Evolutionary conservation across 2,329 filamentous ascomycete genomes (phyloP).

Genomic region (Chrysoporthe cubensis): DNA sequence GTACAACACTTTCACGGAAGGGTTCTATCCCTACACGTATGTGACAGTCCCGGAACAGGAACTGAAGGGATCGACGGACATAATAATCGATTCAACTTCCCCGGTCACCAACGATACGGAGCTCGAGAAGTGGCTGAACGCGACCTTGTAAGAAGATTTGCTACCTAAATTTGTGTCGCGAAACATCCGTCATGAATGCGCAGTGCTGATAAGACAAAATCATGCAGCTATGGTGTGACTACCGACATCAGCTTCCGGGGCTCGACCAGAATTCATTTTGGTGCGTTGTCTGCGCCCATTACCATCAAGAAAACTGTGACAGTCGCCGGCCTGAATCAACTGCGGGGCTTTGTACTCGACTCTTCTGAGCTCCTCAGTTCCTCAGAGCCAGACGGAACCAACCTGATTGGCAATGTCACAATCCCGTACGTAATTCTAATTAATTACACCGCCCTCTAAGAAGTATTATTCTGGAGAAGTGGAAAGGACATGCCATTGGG

Average conservation of each 20-base stretch:
- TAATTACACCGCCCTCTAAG: not conserved
- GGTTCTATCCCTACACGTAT: conserved; percentile 15
- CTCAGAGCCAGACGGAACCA: conserved; percentile 9
- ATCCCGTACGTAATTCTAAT: conserved; percentile 6
- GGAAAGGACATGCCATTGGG: not conserved
- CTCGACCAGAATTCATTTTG: conserved; percentile 11
- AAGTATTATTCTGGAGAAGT: not conserved
- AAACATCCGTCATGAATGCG: not conserved
- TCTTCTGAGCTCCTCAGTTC: conserved; percentile 1
- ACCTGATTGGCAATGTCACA: conserved; percentile 15
- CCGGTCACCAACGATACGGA: conserved; percentile 17
- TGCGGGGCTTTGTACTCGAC: conserved; percentile 15
- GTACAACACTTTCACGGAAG: conserved; percentile 13
- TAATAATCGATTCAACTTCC: not conserved
- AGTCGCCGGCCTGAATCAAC: conserved; percentile 14
- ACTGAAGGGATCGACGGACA: conserved; percentile 13
- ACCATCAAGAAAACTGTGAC: conserved; percentile 18
- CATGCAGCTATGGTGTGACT: conserved; percentile 10
- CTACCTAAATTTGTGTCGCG: not conserved
- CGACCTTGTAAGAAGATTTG: not conserved
- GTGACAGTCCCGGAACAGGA: conserved; percentile 5
- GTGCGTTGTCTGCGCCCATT: conserved; percentile 6
- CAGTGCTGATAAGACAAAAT: not conserved
- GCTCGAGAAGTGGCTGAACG: conserved; percentile 14
- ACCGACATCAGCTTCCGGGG: conserved; percentile 14